phyloP scores from a whole-genome alignment of 768 basidiomycete species.

The Suillus variegatus region DNA sequence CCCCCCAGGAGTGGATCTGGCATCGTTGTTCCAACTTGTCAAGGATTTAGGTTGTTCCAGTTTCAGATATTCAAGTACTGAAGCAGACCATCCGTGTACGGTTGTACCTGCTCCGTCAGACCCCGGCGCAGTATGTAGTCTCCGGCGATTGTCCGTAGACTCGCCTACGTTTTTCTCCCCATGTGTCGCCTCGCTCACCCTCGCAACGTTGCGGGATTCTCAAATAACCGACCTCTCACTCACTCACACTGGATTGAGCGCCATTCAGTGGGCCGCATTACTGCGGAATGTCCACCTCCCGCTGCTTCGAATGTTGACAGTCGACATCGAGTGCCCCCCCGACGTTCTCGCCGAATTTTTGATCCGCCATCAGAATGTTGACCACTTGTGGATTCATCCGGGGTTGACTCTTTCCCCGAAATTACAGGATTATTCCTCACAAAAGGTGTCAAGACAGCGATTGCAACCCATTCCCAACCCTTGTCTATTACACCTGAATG shows the following conservation, averaged over 20 bases:
- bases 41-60: not conserved
- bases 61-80: not conserved
- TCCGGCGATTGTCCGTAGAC: not conserved
- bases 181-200: not conserved
- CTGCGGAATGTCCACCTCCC: not conserved
- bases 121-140: not conserved
- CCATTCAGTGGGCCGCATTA: not conserved
- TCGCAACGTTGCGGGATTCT: not conserved
- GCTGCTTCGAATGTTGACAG: not conserved
- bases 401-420: not conserved
- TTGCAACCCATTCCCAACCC: no score
- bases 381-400: not conserved
- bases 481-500: no score
- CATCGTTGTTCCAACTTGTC: not conserved
- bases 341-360: not conserved
- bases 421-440: not conserved
- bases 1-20: not conserved
- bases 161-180: not conserved
- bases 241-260: not conserved
- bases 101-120: not conserved
- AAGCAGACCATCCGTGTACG: not conserved
- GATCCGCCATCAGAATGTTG: not conserved
- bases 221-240: not conserved
- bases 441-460: not conserved
- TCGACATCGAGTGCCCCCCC: conserved; percentile 2